Evolutionary conservation across 1,284 basidiomycete species (phyloP).

Genomic region (Ustilago shanxiensis): DNA sequence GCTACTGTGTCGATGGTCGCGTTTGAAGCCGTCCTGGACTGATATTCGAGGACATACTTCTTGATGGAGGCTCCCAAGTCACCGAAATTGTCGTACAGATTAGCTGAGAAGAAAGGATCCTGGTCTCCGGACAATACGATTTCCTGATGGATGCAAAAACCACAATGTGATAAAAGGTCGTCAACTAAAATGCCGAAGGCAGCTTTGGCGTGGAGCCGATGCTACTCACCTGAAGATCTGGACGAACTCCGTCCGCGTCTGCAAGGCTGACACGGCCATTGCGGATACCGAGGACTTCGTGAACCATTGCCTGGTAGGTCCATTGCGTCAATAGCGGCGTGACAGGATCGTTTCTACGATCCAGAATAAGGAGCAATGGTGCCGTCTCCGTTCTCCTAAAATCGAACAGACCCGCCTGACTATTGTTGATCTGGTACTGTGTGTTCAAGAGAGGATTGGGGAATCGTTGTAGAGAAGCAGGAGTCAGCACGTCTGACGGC

Average conservation of each 20-base stretch:
- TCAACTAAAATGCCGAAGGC: not conserved
- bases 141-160: constrained; percentile 75
- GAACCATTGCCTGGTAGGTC: constrained; percentile 99
- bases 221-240: constrained; percentile 80
- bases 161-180: not conserved
- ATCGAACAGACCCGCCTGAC: constrained; percentile 71
- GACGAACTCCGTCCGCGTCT: constrained; percentile 85
- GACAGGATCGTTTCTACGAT: constrained; percentile 95
- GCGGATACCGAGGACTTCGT: constrained; percentile 91
- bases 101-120: constrained; percentile 93
- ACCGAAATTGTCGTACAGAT: constrained; percentile 94
- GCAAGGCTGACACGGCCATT: constrained; percentile 91
- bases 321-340: constrained; percentile 97
- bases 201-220: not conserved
- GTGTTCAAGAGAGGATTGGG: not conserved
- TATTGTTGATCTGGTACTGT: constrained; percentile 70
- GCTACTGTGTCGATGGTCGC: constrained; percentile 92
- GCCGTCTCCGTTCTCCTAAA: constrained; percentile 73
- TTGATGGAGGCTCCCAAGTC: constrained; percentile 94
- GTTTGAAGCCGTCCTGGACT: constrained; percentile 80
- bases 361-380: constrained; percentile 75
- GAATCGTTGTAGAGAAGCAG: not conserved
- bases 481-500: not conserved
- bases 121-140: constrained; percentile 91
- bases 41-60: constrained; percentile 93